Evolutionary conservation across 129 eudicot species (phyloP), one percentile per base, ranked within the genome.

Genomic region (Arctium minus): DNA sequence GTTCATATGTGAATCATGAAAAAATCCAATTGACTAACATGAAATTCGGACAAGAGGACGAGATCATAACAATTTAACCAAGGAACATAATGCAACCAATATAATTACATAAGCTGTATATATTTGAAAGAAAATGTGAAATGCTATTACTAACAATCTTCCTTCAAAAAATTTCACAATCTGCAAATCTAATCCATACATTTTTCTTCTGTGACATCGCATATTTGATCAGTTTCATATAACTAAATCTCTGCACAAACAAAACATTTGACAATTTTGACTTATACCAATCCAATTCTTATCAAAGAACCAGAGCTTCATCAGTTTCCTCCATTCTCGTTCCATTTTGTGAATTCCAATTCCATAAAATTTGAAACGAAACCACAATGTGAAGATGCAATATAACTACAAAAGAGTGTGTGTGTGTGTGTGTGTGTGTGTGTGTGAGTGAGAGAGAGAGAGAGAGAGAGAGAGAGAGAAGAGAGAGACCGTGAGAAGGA

Each of bases 401-500:
- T 5, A 60, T n/a, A 78, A 53, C 37, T 82, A n/a, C 11, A 73
- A 27, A 67, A 67, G 13, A 65, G 18, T 3, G 74, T 70, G 22
- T 6, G 53, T n/a, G 29, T 72, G 50, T 37, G 40, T 67, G 74
- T 67, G 70, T 9, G 74, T 22, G 60, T 38, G 29, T 72, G 50
- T 37, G 40, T 67, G 74, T 67, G 70, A 4, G 74, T 22, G 60
- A 22, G 60, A 15, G 48, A 9, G 56, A 2, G 2, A n/a, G 12
- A 22, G 56, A 56, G 60, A 77, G 76, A 69, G 74, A 39, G 74
- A 67, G 68, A 53, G 65, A 68, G 33, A 22, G 10, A 50, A 69
- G 33, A 12, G 29, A 11, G 50, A 18, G 44, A 96, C 99, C 99
- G 72, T 93, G 99, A 53, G 87, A 79, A 31, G 97, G 94, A 37